Evolutionary conservation across 495 filamentous ascomycete species (phyloP).

Genomic region (Xylaria sp.): DNA sequence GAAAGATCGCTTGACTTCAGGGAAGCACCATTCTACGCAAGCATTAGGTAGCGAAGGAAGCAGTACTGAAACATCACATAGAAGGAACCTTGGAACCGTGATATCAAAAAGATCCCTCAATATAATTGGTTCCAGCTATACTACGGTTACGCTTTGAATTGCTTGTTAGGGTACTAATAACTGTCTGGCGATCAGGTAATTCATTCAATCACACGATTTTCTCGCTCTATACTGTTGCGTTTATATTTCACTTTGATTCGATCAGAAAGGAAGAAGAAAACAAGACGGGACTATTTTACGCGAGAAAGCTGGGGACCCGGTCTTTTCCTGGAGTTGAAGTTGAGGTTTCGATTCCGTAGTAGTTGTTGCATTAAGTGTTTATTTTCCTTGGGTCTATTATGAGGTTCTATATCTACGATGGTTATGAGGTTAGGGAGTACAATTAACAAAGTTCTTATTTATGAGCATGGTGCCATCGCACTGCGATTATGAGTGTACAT

Average conservation of each 20-base stretch:
- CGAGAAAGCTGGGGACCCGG: neutral
- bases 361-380: neutral
- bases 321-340: too few relatives aligned
- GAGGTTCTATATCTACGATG: neutral
- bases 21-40: neutral
- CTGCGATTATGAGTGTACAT: constrained; percentile 24
- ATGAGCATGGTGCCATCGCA: constrained; percentile 13
- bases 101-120: neutral
- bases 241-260: neutral
- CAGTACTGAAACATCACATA: neutral
- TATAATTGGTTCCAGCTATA: neutral
- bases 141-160: neutral
- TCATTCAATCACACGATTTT: neutral
- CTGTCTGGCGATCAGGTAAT: neutral
- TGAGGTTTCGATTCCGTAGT: neutral
- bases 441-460: constrained; percentile 14
- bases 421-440: neutral
- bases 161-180: neutral
- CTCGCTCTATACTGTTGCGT: neutral
- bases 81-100: too few relatives aligned
- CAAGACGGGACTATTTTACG: neutral
- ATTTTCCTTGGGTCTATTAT: neutral
- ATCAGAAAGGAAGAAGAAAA: neutral
- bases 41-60: neutral
- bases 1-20: constrained; percentile 13